Percentiles rank a stretch among this genome's conserved stretches.
These are phyloP conservation scores for Coccomyxa subellipsoidea DNA, from an alignment of 163 green algal species.

Conservation along the genomic window DNA sequence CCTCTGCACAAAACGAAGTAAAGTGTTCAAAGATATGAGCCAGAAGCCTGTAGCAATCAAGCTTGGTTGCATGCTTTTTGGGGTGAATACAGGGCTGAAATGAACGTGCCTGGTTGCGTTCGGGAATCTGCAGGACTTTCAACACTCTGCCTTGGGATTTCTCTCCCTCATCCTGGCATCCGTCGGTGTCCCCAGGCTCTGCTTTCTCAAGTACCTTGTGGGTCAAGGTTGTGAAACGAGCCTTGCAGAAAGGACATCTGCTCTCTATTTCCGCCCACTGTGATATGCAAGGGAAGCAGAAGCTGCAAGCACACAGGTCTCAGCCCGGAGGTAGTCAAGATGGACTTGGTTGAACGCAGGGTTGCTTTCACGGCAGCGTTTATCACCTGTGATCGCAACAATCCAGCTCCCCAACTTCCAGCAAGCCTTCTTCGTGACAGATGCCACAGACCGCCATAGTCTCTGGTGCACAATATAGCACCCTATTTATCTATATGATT, in stretches of 20 bases:
- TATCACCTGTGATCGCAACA: background rate
- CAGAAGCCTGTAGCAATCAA: too few species aligned
- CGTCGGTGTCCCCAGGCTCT: background rate
- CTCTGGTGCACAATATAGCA: too few species aligned
- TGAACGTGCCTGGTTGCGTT: background rate
- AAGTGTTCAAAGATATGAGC: too few species aligned
- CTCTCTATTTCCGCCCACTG: background rate
- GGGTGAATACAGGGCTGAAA: background rate
- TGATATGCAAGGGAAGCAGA: background rate
- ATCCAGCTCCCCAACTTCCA: background rate
- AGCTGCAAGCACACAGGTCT: background rate
- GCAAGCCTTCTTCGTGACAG: background rate
- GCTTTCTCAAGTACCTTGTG: background rate
- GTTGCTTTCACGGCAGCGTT: too few species aligned
- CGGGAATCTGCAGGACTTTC: background rate
- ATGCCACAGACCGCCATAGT: background rate
- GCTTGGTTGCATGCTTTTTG: too few species aligned
- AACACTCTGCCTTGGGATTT: background rate
- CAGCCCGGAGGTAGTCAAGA: too few species aligned
- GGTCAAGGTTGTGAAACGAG: background rate
- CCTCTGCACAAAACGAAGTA: constrained; percentile 1
- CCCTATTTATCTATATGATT: too few species aligned
- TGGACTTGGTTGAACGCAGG: too few species aligned
- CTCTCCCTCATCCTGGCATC: background rate
- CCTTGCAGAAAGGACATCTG: background rate